Evolutionary conservation across 2,329 filamentous ascomycete species (phyloP).

Genomic region (Arachnopeziza araneosa): DNA sequence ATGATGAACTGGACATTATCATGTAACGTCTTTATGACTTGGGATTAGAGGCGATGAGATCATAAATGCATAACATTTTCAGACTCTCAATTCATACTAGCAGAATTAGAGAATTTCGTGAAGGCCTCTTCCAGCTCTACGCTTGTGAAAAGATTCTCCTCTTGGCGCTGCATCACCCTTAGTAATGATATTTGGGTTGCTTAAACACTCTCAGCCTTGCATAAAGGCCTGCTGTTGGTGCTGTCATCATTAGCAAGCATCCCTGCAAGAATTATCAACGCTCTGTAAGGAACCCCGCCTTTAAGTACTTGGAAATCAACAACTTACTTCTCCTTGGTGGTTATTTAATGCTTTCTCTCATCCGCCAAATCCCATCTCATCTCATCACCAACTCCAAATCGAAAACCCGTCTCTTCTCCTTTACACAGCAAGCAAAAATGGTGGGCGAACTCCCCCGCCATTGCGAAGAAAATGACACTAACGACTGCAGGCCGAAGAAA

Average conservation of each 20-base stretch:
- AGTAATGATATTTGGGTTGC: background rate
- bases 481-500: conserved; percentile 26
- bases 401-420: background rate
- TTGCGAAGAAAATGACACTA: conserved; percentile 10
- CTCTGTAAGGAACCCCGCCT: conserved; percentile 3
- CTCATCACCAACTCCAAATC: background rate
- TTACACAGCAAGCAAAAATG: conserved; percentile 19
- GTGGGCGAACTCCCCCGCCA: conserved; percentile 14
- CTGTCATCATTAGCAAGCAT: conserved; percentile 20
- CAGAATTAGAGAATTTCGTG: too few relatives aligned
- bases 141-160: background rate
- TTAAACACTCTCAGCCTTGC: background rate
- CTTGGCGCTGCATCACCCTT: background rate
- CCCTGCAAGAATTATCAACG: conserved; percentile 6
- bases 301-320: background rate
- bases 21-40: conserved; percentile 9
- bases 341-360: conserved; percentile 14
- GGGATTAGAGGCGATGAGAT: background rate
- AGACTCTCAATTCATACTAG: background rate
- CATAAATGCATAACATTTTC: conserved; percentile 2
- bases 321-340: background rate
- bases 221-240: background rate
- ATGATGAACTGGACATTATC: conserved; percentile 1
- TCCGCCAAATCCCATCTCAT: background rate
- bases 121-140: background rate